Percentiles rank a stretch among this genome's conserved stretches.
Evolutionary conservation across 1,284 basidiomycete species (phyloP).

Genomic region (Ceratobasidium sp.): DNA sequence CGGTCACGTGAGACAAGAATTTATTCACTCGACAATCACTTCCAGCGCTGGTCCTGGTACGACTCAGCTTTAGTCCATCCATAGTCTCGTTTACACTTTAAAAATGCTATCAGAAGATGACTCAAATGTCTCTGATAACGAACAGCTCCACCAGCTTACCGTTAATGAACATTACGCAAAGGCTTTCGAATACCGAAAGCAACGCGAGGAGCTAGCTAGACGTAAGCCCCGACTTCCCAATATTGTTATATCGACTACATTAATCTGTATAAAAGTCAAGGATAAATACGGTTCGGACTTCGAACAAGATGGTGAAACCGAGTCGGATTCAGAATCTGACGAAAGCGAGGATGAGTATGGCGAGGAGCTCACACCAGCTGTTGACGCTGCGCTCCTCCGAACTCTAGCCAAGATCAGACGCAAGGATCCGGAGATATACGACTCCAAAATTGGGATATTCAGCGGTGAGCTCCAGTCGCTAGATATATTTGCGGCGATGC

Average conservation of each 20-base stretch:
- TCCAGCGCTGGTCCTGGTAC: too few species aligned
- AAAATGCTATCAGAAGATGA: slow-evolving; percentile 32
- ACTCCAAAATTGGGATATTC: slow-evolving; percentile 72
- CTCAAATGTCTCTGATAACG: slow-evolving; percentile 1
- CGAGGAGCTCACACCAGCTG: slow-evolving; percentile 90
- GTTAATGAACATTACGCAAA: slow-evolving; percentile 85
- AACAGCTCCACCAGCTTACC: slow-evolving; percentile 56
- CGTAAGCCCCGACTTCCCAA: slow-evolving; percentile 56
- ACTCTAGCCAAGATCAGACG: slow-evolving; percentile 87
- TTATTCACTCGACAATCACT: not conserved
- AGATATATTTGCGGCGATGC: slow-evolving; percentile 57
- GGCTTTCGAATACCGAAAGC: slow-evolving; percentile 79
- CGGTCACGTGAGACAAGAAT: slow-evolving; percentile 27
- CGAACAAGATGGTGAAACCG: slow-evolving; percentile 55
- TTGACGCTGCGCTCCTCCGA: slow-evolving; percentile 93
- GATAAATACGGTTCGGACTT: slow-evolving; percentile 83
- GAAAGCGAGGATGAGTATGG: slow-evolving; percentile 95
- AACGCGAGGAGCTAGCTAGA: slow-evolving; percentile 80
- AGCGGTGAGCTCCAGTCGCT: slow-evolving; percentile 59
- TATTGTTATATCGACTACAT: not conserved
- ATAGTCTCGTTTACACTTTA: too few species aligned
- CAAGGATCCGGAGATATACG: slow-evolving; percentile 86
- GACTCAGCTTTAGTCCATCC: too few species aligned
- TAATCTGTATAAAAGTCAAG: slow-evolving; percentile 63
- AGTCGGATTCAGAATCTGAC: slow-evolving; percentile 74